A percentile compares a stretch with the other conserved stretches of the same genome.
phyloP scores from a whole-genome alignment of 164 flowering plant genomes.

The Berberis thunbergii region DNA sequence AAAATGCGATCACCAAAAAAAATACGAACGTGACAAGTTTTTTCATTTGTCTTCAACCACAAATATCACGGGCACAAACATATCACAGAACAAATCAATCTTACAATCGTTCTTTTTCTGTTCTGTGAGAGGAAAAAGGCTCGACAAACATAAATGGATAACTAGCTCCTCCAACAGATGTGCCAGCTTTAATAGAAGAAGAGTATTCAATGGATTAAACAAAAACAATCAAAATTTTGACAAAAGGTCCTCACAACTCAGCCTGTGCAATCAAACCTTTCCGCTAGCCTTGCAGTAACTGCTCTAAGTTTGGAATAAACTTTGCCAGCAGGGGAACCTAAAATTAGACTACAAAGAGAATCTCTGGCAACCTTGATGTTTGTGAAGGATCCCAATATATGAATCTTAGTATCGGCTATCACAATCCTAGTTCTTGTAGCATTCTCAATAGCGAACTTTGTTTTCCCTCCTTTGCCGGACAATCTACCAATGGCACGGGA shows the following conservation, averaged over 20 bases:
- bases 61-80: no score
- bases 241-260: no score
- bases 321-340: constrained; percentile 35
- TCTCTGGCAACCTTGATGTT: constrained; percentile 32
- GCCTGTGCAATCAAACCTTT: constrained; percentile 19
- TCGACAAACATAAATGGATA: no score
- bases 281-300: constrained; percentile 26
- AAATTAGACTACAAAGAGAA: constrained; percentile 30
- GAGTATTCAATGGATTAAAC: no score
- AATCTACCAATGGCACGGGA: constrained; percentile 34
- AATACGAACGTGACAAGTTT: no score
- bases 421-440: constrained; percentile 20
- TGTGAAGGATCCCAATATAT: constrained; percentile 24
- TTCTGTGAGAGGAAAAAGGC: neutral
- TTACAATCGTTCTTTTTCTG: no score
- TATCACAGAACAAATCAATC: no score
- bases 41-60: no score
- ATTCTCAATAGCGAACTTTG: constrained; percentile 30
- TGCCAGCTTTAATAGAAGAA: no score
- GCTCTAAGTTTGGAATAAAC: constrained; percentile 33
- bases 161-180: no score
- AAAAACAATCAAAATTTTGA: no score
- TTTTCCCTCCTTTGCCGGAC: constrained; percentile 33
- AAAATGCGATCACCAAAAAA: no score
- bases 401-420: constrained; percentile 22